Evolutionary conservation across 2,329 filamentous ascomycete genomes (phyloP).

Genomic region (Volutella citrinella): DNA sequence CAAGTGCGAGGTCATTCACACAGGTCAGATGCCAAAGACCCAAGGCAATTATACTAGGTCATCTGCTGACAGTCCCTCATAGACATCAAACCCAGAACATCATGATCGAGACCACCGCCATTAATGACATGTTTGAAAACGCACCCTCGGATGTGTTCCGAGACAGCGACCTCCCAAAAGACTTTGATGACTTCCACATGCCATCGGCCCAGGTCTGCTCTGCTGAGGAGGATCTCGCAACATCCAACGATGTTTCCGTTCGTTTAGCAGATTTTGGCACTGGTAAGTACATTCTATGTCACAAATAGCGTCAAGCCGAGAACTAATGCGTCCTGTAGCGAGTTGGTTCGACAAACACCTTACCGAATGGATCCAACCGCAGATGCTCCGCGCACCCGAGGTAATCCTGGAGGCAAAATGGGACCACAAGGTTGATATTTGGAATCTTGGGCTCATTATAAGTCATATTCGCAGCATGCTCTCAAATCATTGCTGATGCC

Average conservation of each 20-base stretch:
- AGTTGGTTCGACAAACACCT: conserved; percentile 23
- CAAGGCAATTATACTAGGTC: no score
- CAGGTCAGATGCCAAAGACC: no score
- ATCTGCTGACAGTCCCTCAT: no score
- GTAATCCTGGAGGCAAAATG: conserved; percentile 24
- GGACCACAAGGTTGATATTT: conserved; percentile 23
- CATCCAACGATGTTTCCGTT: conserved; percentile 9
- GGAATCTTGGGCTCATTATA: conserved; percentile 19
- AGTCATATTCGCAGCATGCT: neutral
- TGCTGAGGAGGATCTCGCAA: conserved; percentile 12
- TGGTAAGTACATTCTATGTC: no score
- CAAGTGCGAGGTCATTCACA: conserved; percentile 20
- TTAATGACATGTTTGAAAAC: conserved; percentile 17
- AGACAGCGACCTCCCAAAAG: conserved; percentile 1
- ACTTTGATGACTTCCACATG: conserved; percentile 15
- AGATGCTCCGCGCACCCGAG: conserved; percentile 22
- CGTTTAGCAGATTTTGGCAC: conserved; percentile 20
- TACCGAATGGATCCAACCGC: conserved; percentile 24
- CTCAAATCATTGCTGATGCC: neutral
- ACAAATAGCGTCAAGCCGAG: no score
- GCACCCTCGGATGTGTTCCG: conserved; percentile 16
- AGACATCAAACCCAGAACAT: conserved; percentile 28
- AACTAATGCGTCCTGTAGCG: no score
- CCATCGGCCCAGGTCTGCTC: conserved; percentile 14
- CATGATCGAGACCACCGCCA: conserved; percentile 17